A percentile compares a stretch with the other conserved stretches of the same genome.
These are phyloP conservation scores for Chaetomium cochliodes DNA, from an alignment of 495 filamentous ascomycete genomes.

Conservation along the genomic window DNA sequence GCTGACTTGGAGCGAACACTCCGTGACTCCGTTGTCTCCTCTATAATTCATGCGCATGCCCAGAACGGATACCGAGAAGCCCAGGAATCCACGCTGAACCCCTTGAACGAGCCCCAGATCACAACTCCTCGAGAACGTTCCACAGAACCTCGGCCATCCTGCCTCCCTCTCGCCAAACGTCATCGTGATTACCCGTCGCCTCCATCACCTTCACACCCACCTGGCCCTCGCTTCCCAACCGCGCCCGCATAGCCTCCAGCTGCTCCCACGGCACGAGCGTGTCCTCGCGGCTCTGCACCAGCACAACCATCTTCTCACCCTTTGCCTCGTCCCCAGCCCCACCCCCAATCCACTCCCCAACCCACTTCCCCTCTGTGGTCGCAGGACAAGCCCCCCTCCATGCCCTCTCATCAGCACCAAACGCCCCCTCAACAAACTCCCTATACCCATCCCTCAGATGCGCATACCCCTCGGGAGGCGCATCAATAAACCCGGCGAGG, in stretches of 20 bases:
- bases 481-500: constrained; percentile 47
- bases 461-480: constrained; percentile 35
- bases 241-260: constrained; percentile 30
- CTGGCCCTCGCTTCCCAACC: constrained; percentile 20
- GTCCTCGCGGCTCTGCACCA: constrained; percentile 40
- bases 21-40: background rate
- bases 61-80: no score
- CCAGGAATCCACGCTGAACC: background rate
- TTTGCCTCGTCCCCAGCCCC: constrained; percentile 20
- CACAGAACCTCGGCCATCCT: constrained; percentile 27
- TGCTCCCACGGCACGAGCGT: constrained; percentile 36
- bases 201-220: constrained; percentile 22
- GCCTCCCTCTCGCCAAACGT: constrained; percentile 29
- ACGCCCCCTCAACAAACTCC: constrained; percentile 61
- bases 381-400: constrained; percentile 58
- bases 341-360: constrained; percentile 24
- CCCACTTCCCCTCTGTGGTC: constrained; percentile 21
- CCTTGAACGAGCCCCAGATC: background rate
- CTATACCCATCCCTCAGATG: constrained; percentile 55
- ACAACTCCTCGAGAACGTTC: constrained; percentile 18
- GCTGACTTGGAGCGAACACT: background rate
- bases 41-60: background rate
- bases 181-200: constrained; percentile 31
- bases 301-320: constrained; percentile 30
- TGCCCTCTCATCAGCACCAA: constrained; percentile 52